Evolutionary conservation across 148 eudicot genomes (phyloP).

Genomic region (Salicornia ramosissima): DNA sequence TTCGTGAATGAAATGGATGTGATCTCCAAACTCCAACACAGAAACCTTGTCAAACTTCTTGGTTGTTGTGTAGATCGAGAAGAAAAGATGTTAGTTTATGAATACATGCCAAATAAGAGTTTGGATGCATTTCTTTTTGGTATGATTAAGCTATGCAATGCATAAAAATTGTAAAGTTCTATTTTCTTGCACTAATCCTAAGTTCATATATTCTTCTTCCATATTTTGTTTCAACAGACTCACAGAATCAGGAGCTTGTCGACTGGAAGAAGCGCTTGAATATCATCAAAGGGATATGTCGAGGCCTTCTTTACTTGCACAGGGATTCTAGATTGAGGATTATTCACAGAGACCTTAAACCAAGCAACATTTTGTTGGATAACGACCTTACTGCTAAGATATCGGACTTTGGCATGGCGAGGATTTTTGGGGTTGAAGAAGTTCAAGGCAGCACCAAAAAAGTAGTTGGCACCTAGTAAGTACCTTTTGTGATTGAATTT

Average conservation of each 20-base stretch:
- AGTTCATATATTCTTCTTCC: background rate
- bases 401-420: conserved; percentile 14
- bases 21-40: conserved; percentile 11
- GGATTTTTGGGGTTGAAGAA: conserved; percentile 8
- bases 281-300: no score
- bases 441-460: conserved; percentile 3
- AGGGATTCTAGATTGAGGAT: no score
- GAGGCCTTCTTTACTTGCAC: no score
- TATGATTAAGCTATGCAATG: background rate
- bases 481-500: background rate
- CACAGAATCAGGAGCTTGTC: background rate
- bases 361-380: conserved; percentile 10
- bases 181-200: background rate
- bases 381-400: conserved; percentile 11
- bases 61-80: no score
- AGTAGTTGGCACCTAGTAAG: conserved; percentile 15
- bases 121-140: conserved; percentile 13
- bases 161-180: background rate
- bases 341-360: no score
- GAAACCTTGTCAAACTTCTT: conserved; percentile 8
- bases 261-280: conserved; percentile 10
- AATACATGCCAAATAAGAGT: no score
- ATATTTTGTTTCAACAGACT: background rate
- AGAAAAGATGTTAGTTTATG: no score
- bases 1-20: conserved; percentile 9